phyloP scores from a whole-genome alignment of 805 yeast genomes.

The Sugiyamaella lignohabitans region DNA sequence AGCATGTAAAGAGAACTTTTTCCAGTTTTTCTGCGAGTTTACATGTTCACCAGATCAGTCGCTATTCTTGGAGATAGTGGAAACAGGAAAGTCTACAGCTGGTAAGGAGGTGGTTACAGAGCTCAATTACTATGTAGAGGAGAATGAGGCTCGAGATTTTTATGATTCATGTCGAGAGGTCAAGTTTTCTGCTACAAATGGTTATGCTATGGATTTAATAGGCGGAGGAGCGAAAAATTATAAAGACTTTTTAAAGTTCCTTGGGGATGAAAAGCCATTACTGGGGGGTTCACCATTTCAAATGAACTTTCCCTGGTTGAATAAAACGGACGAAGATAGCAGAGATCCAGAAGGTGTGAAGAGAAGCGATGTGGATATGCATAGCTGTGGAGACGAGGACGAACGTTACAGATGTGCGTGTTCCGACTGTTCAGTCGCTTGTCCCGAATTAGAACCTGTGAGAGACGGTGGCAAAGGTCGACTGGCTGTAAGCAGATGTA shows the following conservation, averaged over 20 bases:
- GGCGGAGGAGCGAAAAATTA: constrained; percentile 94
- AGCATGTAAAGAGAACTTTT: constrained; percentile 83
- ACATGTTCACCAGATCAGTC: constrained; percentile 87
- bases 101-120: constrained; percentile 62
- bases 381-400: constrained; percentile 53
- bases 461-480: background rate
- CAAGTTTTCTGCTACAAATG: constrained; percentile 91
- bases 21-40: constrained; percentile 73
- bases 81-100: constrained; percentile 42
- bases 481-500: background rate
- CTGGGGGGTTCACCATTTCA: constrained; percentile 96
- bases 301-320: constrained; percentile 61
- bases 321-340: constrained; percentile 9
- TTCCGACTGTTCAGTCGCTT: constrained; percentile 75
- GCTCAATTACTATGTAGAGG: constrained; percentile 55
- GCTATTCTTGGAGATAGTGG: constrained; percentile 60
- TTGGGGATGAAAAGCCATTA: constrained; percentile 91
- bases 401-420: constrained; percentile 72
- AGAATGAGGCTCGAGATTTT: constrained; percentile 53
- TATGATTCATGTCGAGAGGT: constrained; percentile 83
- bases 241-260: constrained; percentile 67
- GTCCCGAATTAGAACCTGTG: constrained; percentile 56
- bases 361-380: constrained; percentile 27
- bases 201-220: constrained; percentile 90
- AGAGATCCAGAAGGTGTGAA: constrained; percentile 27